Evolutionary conservation across 2,329 filamentous ascomycete genomes (phyloP), one percentile per base, ranked within the genome.

Genomic region (Fusarium setosum): DNA sequence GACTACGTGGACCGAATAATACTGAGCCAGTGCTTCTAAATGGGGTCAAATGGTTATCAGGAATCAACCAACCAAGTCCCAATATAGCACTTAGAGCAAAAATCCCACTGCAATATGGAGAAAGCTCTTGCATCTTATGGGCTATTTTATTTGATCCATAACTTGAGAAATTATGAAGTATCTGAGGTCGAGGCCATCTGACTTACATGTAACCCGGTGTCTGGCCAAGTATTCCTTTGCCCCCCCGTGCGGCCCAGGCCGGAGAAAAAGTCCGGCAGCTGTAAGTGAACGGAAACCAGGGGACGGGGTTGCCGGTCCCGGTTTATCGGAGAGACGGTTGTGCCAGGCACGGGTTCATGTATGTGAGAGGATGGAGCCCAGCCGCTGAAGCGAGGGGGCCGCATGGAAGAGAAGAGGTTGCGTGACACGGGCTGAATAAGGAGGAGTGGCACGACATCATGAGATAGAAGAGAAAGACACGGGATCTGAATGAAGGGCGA

Each of bases 251-350:
- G 32, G 10, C 15, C 20, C 20, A 21, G 17, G 4, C 48, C 34
- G 34, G n/a, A 20, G 29, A 34, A n/a, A 8, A 51, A 12, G 17
- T 12, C 38, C 10, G 24, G 23, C 6, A 29, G 17, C 45, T 49
- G 23, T 20, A 40, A 37, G 23, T 17, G 34, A 48, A 35, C 20
- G 31, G 65, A 55, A 62, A 52, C 56, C 50, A 41, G 57, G 53
- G 8, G 11, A n/a, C 20, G 32, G 35, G 7, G 7, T 31, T 34
- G 38, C 42, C 49, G 41, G 32, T 56, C 47, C 63, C 50, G 47
- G 56, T 59, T 44, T 29, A 40, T 35, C 17, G 45, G 63, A 35
- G 34, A 24, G 23, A 37, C 29, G 18, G 15, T 34, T 54, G 38
- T 21, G 17, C 34, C 12, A 29, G 26, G 26, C 12, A 8, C 21